Percentiles rank a stretch among this genome's conserved stretches.
These are phyloP conservation scores for Emergomyces pasteurianus DNA, from an alignment of 2,329 filamentous ascomycete species.

Conservation along the genomic window DNA sequence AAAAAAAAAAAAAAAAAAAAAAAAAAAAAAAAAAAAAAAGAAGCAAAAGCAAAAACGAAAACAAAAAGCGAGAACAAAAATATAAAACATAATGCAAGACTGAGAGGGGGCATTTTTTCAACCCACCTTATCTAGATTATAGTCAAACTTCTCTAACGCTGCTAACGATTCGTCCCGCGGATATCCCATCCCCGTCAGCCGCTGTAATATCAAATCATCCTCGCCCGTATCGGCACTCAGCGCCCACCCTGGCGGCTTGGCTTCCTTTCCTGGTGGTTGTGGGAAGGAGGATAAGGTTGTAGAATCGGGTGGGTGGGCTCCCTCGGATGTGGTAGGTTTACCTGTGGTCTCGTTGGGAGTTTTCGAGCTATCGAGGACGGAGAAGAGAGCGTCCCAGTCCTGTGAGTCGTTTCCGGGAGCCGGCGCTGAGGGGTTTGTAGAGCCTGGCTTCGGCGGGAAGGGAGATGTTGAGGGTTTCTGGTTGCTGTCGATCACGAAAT, in stretches of 20 bases:
- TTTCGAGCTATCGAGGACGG: constrained; percentile 53
- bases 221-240: constrained; percentile 64
- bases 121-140: constrained; percentile 85
- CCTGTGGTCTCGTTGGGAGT: not conserved
- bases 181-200: constrained; percentile 84
- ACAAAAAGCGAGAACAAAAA: not conserved
- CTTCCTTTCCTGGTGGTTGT: constrained; percentile 12
- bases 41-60: not conserved
- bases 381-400: constrained; percentile 94
- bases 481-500: constrained; percentile 28
- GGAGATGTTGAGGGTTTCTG: constrained; percentile 13
- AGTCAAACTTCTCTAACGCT: constrained; percentile 88
- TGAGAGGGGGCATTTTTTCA: not conserved
- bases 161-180: constrained; percentile 57
- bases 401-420: constrained; percentile 39
- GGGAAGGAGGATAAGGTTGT: constrained; percentile 4
- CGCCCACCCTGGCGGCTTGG: constrained; percentile 47
- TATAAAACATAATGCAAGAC: not conserved
- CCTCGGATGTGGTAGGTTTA: not conserved
- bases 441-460: constrained; percentile 8
- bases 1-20: no score
- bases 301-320: not conserved
- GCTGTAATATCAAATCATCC: constrained; percentile 84
- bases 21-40: no score
- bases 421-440: constrained; percentile 22